Conservation (phyloP, 2,329 filamentous ascomycete genomes). For the Epichloe scottii region DNA sequence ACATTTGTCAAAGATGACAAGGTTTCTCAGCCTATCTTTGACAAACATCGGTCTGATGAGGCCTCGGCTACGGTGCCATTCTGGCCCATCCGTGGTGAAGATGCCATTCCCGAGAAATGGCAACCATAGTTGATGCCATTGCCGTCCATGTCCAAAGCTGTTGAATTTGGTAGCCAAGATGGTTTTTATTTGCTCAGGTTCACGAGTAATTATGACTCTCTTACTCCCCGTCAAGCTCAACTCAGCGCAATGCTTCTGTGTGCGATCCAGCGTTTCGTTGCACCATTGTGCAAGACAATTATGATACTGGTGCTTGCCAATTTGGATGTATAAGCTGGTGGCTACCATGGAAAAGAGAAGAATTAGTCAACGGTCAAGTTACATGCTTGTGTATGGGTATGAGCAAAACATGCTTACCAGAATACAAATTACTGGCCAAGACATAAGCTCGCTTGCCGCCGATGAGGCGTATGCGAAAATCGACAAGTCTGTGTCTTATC, state of each 20-base stretch:
- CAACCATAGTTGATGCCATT: conserved; percentile 28
- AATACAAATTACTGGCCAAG: conserved; percentile 21
- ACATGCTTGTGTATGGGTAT: no score
- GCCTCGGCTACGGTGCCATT: conserved; percentile 41
- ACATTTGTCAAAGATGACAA: conserved; percentile 48
- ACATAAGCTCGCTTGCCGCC: conserved; percentile 22
- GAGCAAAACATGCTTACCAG: conserved; percentile 13
- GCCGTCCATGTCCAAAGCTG: conserved; percentile 34
- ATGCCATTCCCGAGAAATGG: conserved; percentile 43
- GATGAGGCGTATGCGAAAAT: conserved; percentile 16
- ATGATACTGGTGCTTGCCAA: conserved; percentile 10
- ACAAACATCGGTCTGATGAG: conserved; percentile 42
- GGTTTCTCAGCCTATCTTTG: conserved; percentile 32
- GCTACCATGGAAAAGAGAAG: conserved; percentile 5
- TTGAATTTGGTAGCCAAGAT: conserved; percentile 43
- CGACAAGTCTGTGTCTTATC: conserved; percentile 12
- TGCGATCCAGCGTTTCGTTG: conserved; percentile 6
- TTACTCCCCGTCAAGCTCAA: conserved; percentile 12
- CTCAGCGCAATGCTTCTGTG: conserved; percentile 9
- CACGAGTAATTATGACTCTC: conserved; percentile 32
- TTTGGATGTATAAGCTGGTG: conserved; percentile 9
- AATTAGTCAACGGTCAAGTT: no score
- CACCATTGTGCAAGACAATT: conserved; percentile 10
- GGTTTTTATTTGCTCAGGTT: conserved; percentile 45
- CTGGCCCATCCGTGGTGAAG: conserved; percentile 37